These are phyloP conservation scores for Pichia rugopelliculosa DNA, from an alignment of 805 yeast species.

Conservation along the genomic window DNA sequence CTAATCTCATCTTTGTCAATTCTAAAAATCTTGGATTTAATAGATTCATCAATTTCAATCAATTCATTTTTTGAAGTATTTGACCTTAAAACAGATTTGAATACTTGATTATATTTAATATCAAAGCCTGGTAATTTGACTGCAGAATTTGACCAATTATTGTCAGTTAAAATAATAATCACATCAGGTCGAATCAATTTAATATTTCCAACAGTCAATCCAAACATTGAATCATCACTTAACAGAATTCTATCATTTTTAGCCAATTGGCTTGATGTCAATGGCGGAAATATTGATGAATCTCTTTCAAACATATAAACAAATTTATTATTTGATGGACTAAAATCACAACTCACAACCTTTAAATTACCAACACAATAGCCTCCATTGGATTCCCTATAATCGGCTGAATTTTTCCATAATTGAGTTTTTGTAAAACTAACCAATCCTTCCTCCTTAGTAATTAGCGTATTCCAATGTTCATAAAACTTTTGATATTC, in stretches of 20 bases:
- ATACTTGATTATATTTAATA: constrained; percentile 38
- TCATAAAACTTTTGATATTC: constrained; percentile 49
- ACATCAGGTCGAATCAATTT: constrained; percentile 33
- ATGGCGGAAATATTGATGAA: constrained; percentile 10
- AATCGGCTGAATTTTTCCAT: constrained; percentile 54
- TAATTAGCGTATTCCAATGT: constrained; percentile 67
- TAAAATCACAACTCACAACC: constrained; percentile 28
- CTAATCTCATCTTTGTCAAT: constrained; percentile 76
- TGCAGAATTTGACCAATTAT: constrained; percentile 39
- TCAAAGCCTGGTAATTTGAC: constrained; percentile 38
- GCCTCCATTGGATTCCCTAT: constrained; percentile 57
- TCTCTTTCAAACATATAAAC: constrained; percentile 44
- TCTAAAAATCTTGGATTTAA: constrained; percentile 37
- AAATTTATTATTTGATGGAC: constrained; percentile 21
- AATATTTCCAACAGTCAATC: constrained; percentile 58
- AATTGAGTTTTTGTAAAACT: constrained; percentile 49
- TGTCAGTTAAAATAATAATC: constrained; percentile 44
- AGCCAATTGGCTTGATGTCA: constrained; percentile 40
- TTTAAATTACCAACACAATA: constrained; percentile 47
- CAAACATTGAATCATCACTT: constrained; percentile 71
- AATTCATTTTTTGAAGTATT: not conserved
- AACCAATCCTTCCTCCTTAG: constrained; percentile 62
- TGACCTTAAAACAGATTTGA: constrained; percentile 37
- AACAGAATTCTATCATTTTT: constrained; percentile 59
- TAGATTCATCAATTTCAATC: not conserved